phyloP scores from a whole-genome alignment of 208 protist genomes.

The Angomonas desouzai region DNA sequence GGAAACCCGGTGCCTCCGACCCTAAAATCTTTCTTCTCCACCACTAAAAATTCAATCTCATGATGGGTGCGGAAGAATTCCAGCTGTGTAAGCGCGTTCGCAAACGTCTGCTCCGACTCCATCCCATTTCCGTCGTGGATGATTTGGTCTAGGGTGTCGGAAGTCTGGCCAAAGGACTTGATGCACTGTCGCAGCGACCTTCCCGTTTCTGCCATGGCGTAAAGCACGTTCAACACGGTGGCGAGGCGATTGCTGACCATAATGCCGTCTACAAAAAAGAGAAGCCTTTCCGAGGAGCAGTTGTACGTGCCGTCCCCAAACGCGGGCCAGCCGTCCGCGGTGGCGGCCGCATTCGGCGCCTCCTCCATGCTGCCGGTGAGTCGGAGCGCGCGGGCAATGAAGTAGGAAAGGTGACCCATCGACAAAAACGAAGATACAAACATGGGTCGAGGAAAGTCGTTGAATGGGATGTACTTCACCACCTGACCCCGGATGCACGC shows the following conservation, averaged over 20 bases:
- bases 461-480: not conserved
- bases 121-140: not conserved
- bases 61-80: not conserved
- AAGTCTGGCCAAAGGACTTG: slow-evolving; percentile 7
- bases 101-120: not conserved
- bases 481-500: not conserved
- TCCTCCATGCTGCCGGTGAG: not conserved
- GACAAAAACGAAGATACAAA: not conserved
- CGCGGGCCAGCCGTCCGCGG: not conserved
- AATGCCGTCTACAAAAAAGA: slow-evolving; percentile 36
- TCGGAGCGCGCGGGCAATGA: not conserved
- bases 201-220: slow-evolving; percentile 21
- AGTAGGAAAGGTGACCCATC: not conserved
- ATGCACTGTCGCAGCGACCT: slow-evolving; percentile 25
- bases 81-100: not conserved
- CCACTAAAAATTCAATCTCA: not conserved
- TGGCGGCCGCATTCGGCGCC: not conserved
- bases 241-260: slow-evolving; percentile 34
- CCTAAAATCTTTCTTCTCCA: not conserved
- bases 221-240: slow-evolving; percentile 36
- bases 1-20: not conserved
- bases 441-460: not conserved
- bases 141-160: not conserved
- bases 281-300: slow-evolving; percentile 21
- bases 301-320: slow-evolving; percentile 12